Conservation (phyloP, 2,329 filamentous ascomycete species). For the Sodiomyces alkalinus region DNA sequence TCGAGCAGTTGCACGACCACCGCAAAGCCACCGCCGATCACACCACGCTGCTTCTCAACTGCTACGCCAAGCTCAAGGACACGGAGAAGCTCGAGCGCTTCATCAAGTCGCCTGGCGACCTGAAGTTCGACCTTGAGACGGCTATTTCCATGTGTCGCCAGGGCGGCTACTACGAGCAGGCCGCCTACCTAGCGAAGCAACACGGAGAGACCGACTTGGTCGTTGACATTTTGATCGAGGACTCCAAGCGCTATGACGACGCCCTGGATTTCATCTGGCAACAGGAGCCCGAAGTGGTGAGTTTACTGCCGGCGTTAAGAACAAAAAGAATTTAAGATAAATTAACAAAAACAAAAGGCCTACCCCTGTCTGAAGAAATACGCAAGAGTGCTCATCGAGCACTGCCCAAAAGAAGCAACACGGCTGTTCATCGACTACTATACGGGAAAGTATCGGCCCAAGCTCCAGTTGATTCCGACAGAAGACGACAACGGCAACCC, state of each 20-base stretch:
- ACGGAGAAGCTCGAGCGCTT: constrained; percentile 92
- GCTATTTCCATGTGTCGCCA: constrained; percentile 96
- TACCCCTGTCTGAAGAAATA: constrained; percentile 92
- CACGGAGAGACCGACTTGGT: constrained; percentile 89
- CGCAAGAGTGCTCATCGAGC: constrained; percentile 74
- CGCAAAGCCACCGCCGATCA: constrained; percentile 89
- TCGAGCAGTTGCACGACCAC: constrained; percentile 91
- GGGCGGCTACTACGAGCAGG: constrained; percentile 92
- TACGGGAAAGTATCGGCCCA: constrained; percentile 67
- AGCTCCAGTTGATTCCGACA: constrained; percentile 35
- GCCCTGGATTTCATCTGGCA: constrained; percentile 86
- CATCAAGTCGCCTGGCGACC: constrained; percentile 85
- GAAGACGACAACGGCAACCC: constrained; percentile 20
- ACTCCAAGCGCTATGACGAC: constrained; percentile 79
- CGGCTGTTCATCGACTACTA: constrained; percentile 91
- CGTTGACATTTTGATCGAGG: constrained; percentile 89
- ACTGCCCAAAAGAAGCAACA: constrained; percentile 71
- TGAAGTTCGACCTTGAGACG: constrained; percentile 94
- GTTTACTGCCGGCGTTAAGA: no score
- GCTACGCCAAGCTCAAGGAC: constrained; percentile 95
- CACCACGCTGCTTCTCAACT: constrained; percentile 86
- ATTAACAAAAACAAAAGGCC: constrained; percentile 37
- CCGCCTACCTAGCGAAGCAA: constrained; percentile 85
- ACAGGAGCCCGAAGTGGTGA: constrained; percentile 60
- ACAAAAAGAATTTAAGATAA: no score